phyloP scores from a whole-genome alignment of 345 rosid species.

The Microcos paniculata region DNA sequence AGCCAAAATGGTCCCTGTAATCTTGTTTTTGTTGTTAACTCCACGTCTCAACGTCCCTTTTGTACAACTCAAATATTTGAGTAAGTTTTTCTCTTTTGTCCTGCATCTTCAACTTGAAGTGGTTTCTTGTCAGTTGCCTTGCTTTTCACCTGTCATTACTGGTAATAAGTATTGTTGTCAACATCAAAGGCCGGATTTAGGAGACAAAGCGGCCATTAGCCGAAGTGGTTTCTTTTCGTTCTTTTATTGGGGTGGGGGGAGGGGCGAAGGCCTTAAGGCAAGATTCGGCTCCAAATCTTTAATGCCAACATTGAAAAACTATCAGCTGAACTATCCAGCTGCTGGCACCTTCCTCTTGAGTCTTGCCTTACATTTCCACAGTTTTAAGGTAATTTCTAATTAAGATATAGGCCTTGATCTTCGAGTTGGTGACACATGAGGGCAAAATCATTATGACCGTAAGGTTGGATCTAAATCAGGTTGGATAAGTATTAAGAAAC shows the following conservation, averaged over 20 bases:
- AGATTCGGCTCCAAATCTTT: background rate
- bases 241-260: no score
- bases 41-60: background rate
- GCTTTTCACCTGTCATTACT: background rate
- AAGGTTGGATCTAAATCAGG: constrained; percentile 18
- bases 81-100: background rate
- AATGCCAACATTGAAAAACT: background rate
- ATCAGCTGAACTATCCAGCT: background rate
- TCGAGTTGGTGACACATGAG: background rate
- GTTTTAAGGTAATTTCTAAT: background rate
- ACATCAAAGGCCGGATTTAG: constrained; percentile 11
- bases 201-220: background rate
- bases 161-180: background rate
- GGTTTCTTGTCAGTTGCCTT: constrained; percentile 8
- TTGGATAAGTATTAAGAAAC: background rate
- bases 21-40: background rate
- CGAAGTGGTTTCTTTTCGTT: background rate
- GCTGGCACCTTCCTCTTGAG: background rate
- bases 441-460: constrained; percentile 15
- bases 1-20: constrained; percentile 9
- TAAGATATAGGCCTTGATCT: background rate
- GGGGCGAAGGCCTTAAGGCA: background rate
- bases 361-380: background rate
- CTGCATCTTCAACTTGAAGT: background rate
- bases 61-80: background rate